A percentile compares a stretch with the other conserved stretches of the same genome.
phyloP scores from a whole-genome alignment of 208 protist species.

The Crithidia fasciculata region DNA sequence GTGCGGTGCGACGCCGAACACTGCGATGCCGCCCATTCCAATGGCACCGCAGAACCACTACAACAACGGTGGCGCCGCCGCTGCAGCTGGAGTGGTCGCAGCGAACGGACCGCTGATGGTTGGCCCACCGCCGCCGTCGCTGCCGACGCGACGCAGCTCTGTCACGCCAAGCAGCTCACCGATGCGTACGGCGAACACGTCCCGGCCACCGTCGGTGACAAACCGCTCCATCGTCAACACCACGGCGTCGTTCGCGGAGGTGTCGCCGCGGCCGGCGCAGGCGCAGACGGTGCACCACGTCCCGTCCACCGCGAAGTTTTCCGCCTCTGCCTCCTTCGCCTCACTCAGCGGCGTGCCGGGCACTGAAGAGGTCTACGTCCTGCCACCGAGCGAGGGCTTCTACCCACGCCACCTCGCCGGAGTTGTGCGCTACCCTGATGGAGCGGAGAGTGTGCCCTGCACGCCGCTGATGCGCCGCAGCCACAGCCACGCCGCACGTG shows the following conservation, averaged over 20 bases:
- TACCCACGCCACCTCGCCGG: slow-evolving; percentile 42
- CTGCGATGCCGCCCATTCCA: neutral
- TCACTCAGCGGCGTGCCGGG: neutral
- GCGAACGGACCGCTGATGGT: neutral
- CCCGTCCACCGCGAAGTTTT: neutral
- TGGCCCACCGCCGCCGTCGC: slow-evolving; percentile 4
- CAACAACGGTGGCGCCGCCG: neutral
- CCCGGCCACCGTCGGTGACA: slow-evolving; percentile 2
- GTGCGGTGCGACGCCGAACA: neutral
- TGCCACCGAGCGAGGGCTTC: slow-evolving; percentile 48
- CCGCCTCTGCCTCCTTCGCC: slow-evolving; percentile 5
- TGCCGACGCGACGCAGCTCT: slow-evolving; percentile 31
- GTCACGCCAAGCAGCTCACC: slow-evolving; percentile 16
- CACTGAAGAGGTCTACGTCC: slow-evolving; percentile 7
- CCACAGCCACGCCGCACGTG: slow-evolving; percentile 11
- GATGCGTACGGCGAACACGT: neutral
- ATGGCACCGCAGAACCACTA: neutral
- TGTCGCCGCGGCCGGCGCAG: slow-evolving; percentile 1
- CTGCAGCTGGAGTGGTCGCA: too few relatives aligned
- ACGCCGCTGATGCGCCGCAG: slow-evolving; percentile 22
- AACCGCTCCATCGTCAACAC: neutral
- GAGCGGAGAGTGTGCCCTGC: slow-evolving; percentile 14
- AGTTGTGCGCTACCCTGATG: slow-evolving; percentile 25
- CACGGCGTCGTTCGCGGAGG: neutral
- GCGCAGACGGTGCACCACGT: slow-evolving; percentile 15